Base-by-base conservation (phyloP, 768 basidiomycete genomes). In the Asterophora lycoperdoides region DNA sequence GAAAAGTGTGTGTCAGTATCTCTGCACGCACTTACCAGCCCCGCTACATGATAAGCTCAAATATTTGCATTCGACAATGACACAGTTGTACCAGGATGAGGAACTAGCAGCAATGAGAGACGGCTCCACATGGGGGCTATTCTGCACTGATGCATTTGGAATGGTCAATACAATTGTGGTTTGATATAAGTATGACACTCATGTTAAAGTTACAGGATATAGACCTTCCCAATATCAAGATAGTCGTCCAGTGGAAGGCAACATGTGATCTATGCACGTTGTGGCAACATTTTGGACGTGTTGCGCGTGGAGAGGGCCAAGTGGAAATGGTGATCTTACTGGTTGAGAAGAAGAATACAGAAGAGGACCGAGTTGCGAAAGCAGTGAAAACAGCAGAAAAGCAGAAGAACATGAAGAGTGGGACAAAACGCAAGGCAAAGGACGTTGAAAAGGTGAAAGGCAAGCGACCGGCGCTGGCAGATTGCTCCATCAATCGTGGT, bases 271-370 rank as follows among this genome's bases (percentile, higher is more conserved):
- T 69, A 4, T 49, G 55, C 3, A 57, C 61, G 0, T 46, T 71
- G 2, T 66, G 64, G 67, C 70, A 73, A 48, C 48, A 62, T 1
- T 61, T 69, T 44, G 69, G 70, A 1, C 60, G 58, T 14, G 68
- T 54, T 1, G 69, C 55, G 17, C 44, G 56, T 8, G 55, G 49
- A 37, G 32, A 6, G 10, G 44, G 36, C 1, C 17, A 17, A 8
- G 46, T 35, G 11, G 67, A 43, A 6, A 61, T 51, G 3, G 60
- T 54, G 3, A 44, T 68, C 4, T 30, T 68, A 8, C 52, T 69
- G 32, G 57, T 60, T 9, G 64, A 69, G 37, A 61, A 55, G 41
- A 61, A 63, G 26, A 48, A 61, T 46, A 59, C 57, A 39, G 58
- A 66, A 42, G 53, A 56, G 18, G 56, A 58, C 23, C 19, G 52